Evolutionary conservation across 1,139 yeast genomes (phyloP), one percentile per base, ranked within the genome.

Genomic region (Candida sojae): DNA sequence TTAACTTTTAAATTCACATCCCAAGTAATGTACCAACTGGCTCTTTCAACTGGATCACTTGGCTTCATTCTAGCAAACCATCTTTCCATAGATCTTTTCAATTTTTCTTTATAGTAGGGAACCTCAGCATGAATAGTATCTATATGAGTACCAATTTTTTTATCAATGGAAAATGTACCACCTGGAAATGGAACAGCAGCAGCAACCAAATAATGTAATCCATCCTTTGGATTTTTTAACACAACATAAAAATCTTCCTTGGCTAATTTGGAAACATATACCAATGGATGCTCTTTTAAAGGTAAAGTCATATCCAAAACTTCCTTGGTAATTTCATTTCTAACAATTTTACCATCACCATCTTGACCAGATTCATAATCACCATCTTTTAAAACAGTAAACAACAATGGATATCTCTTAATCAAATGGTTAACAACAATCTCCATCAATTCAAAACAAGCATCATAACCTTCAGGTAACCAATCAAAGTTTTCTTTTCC

Each of bases 131-230:
- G 93, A 55, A 87, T 84, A 8, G 73, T 69, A 62, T 86, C 89
- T 42, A 86, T 63, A 48, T 77, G 78, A 57, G 74, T 75, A 23
- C 91, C 92, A 41, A 86, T 57, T 55, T 84, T 85, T 42, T 75
- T 60, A 55, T 71, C 64, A 48, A 84, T 80, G 43, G 86, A 85
- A 64, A 85, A 86, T 1, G 85, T 80, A 5, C 91, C 91, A 32
- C 91, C 92, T 1, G 91, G 90, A 64, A 85, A 85, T 6, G 91
- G 89, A 32, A 86, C 91, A 0, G 87, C 88, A 4, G 88, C 90
- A 1, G 88, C 92, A 39, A 78, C 80, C 50, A 86, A 69, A 61
- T 86, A 83, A 61, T 85, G 90, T 42, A 62, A 59, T 0, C 82
- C 88, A 58, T 84, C 88, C 26, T 64, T 64, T 11, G 82, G 78